Percentiles rank a stretch among this genome's conserved stretches.
Conservation (phyloP, 257 asterid genomes). For the Echites panduratus region DNA sequence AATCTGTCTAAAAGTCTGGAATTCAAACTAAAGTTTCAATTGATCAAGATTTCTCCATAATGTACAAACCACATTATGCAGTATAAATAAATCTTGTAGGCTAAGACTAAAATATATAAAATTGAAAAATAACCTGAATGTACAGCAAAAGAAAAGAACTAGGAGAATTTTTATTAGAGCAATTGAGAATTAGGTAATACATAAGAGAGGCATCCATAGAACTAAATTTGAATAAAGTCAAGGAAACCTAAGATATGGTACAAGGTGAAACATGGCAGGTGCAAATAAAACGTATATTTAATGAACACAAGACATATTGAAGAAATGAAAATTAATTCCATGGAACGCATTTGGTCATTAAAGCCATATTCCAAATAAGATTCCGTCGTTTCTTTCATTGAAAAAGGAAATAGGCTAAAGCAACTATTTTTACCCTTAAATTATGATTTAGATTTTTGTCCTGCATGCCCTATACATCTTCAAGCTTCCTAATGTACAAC, state of each 20-base stretch:
- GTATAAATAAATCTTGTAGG: neutral
- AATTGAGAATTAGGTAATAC: neutral
- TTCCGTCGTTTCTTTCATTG: neutral
- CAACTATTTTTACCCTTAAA: neutral
- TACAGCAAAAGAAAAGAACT: neutral
- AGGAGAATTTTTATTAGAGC: neutral
- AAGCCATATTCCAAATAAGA: neutral
- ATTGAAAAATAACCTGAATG: neutral
- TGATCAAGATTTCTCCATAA: neutral
- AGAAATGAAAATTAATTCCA: neutral
- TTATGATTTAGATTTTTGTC: neutral
- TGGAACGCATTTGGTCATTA: neutral
- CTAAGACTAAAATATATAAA: neutral
- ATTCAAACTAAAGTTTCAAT: neutral
- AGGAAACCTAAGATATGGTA: neutral
- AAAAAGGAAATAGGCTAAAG: neutral
- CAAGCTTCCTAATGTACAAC: neutral
- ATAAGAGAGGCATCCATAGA: neutral
- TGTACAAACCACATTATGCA: neutral
- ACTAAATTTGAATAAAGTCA: neutral
- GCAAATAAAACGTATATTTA: neutral
- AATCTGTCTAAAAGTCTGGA: neutral
- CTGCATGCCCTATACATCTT: neutral
- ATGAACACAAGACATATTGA: neutral
- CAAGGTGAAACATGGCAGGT: neutral